Evolutionary conservation across 140 eudicot species (phyloP), one percentile per base, ranked within the genome.

Genomic region (Bidens hawaiensis): DNA sequence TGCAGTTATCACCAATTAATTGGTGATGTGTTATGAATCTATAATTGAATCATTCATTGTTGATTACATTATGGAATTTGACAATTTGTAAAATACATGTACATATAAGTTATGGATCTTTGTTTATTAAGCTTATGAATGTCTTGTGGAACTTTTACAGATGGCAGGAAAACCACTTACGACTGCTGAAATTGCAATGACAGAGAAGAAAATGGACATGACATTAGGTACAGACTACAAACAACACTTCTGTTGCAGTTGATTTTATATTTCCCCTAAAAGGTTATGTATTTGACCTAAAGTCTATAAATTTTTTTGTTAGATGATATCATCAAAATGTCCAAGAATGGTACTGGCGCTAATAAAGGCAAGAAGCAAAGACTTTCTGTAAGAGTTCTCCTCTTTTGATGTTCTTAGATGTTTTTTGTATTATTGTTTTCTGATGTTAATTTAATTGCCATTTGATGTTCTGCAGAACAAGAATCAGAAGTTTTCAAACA

Each of bases 181-280:
- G 54, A 77, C 48, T n/a, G 97, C 93, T 75, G 88, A 95, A 19
- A 88, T 94, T 65, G 99, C 99, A 60, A 79, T 88, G 65, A 88
- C 99, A 4, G 99, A 88, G 83, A 94, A 94, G 88, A 94, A 94
- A 76, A 85, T 93, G 94, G 90, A 81, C 72, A 93, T 93, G 99
- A 40, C 86, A 68, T 71, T 93, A 81, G 99, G 99, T 93, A 49
- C n/a, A n/a, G n/a, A n/a, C n/a, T n/a, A n/a, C 25, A 24, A 5
- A 9, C 16, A 45, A 61, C 61, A 46, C 50, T 27, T 19, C n/a
- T 67, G 60, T 19, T 18, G 59, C 53, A 21, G 10, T 40, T 28
- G 9, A 3, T 70, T 21, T 18, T 13, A 4, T 25, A 16, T 10
- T 1, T 62, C 65, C n/a, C 5, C 3, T 23, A 34, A 5, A 11